A percentile compares a stretch with the other conserved stretches of the same genome.
phyloP scores from a whole-genome alignment of 768 basidiomycete genomes.

The Russula griseocarnosa region DNA sequence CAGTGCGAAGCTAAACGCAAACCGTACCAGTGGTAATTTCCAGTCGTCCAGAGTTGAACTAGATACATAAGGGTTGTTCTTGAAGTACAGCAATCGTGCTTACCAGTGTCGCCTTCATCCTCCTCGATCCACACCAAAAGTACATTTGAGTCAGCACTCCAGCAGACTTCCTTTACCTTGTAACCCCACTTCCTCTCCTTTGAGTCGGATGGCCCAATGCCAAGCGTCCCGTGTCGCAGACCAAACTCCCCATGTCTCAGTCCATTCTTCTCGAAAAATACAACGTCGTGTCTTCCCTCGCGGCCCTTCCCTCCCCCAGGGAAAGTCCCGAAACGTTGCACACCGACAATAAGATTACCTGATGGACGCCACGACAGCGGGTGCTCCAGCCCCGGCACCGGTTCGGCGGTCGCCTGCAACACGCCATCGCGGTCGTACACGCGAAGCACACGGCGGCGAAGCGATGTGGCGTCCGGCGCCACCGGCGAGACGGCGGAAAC shows the following conservation, averaged over 20 bases:
- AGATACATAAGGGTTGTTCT: slow-evolving; percentile 14
- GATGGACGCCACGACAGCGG: slow-evolving; percentile 80
- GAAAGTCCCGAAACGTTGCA: slow-evolving; percentile 71
- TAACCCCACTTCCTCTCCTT: slow-evolving; percentile 56
- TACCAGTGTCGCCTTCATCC: slow-evolving; percentile 65
- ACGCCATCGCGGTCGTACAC: slow-evolving; percentile 71
- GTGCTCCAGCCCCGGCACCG: slow-evolving; percentile 78
- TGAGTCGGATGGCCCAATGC: slow-evolving; percentile 29
- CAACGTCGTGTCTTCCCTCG: slow-evolving; percentile 72
- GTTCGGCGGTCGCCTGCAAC: slow-evolving; percentile 82
- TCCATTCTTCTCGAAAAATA: slow-evolving; percentile 96
- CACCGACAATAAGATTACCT: slow-evolving; percentile 77
- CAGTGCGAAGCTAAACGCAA: background rate
- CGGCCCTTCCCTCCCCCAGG: slow-evolving; percentile 64
- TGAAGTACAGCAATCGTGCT: slow-evolving; percentile 32
- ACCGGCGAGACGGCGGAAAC: slow-evolving; percentile 47
- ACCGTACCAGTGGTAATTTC: slow-evolving; percentile 88
- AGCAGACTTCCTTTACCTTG: slow-evolving; percentile 67
- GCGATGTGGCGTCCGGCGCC: slow-evolving; percentile 29
- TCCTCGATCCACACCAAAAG: slow-evolving; percentile 81
- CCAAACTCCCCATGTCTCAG: slow-evolving; percentile 86
- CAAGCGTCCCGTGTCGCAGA: slow-evolving; percentile 42
- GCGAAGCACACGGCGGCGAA: slow-evolving; percentile 55
- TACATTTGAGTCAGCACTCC: slow-evolving; percentile 87
- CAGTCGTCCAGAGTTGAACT: slow-evolving; percentile 93